These are phyloP conservation scores for Epichloe baconii DNA, from an alignment of 2,329 filamentous ascomycete species.

Conservation along the genomic window DNA sequence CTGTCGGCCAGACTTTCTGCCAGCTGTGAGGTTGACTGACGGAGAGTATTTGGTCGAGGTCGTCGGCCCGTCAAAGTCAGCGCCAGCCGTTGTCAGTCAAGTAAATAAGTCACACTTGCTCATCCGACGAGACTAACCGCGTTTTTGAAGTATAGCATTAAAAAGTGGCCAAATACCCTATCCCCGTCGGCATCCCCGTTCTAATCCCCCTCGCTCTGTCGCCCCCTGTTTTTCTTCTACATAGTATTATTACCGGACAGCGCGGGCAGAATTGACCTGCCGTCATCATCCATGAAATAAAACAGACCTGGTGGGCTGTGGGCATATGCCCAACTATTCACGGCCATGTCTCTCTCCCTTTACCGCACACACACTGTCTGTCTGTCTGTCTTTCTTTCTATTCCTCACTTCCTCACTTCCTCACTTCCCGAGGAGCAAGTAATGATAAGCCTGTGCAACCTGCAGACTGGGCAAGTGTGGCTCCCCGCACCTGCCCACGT, in stretches of 20 bases:
- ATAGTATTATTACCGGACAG: too few species aligned
- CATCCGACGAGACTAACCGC: background rate
- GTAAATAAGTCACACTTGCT: background rate
- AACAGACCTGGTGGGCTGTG: too few species aligned
- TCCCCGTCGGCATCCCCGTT: constrained; percentile 1
- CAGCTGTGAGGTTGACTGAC: background rate
- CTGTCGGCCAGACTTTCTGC: background rate
- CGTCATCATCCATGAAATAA: too few species aligned
- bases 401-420: background rate
- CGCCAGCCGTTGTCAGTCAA: background rate
- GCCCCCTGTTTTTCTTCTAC: background rate
- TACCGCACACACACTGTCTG: too few species aligned
- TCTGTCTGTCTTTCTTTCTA: background rate
- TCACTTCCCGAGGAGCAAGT: too few species aligned
- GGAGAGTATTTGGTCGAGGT: background rate
- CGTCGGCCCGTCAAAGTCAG: background rate
- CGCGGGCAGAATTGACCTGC: too few species aligned
- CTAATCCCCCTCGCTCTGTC: background rate
- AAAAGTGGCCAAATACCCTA: background rate
- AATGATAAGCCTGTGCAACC: background rate
- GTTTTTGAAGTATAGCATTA: background rate
- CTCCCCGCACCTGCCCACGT: constrained; percentile 2
- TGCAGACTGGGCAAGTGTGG: constrained; percentile 3
- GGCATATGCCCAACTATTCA: background rate
- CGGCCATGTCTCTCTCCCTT: background rate